Conservation (phyloP, 805 yeast species). For the Candida cerambycidarum region DNA sequence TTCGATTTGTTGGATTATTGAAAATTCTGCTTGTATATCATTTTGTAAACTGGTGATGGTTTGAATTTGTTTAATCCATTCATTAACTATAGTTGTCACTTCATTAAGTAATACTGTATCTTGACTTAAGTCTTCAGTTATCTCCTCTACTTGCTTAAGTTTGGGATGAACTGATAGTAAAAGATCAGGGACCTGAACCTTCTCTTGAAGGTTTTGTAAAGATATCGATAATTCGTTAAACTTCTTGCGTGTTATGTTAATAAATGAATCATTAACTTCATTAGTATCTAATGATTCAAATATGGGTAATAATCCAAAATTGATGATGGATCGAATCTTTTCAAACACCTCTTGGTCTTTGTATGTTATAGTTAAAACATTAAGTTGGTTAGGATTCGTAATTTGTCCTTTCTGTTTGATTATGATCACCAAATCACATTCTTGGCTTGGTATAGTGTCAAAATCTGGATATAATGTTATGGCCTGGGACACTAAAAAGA, state of each 20-base stretch:
- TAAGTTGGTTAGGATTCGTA: constrained; percentile 5
- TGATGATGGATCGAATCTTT: constrained; percentile 56
- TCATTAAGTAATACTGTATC: constrained; percentile 64
- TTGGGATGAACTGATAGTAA: constrained; percentile 50
- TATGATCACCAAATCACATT: constrained; percentile 26
- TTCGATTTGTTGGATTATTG: constrained; percentile 60
- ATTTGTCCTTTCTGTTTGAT: constrained; percentile 44
- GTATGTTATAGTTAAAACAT: constrained; percentile 10
- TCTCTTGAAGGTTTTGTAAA: constrained; percentile 64
- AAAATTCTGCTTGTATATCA: constrained; percentile 54
- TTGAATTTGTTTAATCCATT: constrained; percentile 70
- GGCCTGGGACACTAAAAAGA: neutral
- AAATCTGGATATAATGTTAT: constrained; percentile 6
- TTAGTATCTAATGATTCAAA: constrained; percentile 47
- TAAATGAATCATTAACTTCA: constrained; percentile 42
- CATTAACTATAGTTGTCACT: constrained; percentile 67
- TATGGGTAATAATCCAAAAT: constrained; percentile 65
- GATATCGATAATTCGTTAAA: constrained; percentile 68
- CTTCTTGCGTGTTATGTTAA: constrained; percentile 50
- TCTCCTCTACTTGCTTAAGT: constrained; percentile 28
- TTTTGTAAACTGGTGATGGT: constrained; percentile 53
- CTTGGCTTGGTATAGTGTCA: constrained; percentile 1
- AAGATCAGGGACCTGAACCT: constrained; percentile 68
- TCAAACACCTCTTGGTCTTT: constrained; percentile 39
- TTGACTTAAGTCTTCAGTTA: constrained; percentile 32